Conservation (phyloP, 139 green algal species). For the Eudorina sp. region DNA sequence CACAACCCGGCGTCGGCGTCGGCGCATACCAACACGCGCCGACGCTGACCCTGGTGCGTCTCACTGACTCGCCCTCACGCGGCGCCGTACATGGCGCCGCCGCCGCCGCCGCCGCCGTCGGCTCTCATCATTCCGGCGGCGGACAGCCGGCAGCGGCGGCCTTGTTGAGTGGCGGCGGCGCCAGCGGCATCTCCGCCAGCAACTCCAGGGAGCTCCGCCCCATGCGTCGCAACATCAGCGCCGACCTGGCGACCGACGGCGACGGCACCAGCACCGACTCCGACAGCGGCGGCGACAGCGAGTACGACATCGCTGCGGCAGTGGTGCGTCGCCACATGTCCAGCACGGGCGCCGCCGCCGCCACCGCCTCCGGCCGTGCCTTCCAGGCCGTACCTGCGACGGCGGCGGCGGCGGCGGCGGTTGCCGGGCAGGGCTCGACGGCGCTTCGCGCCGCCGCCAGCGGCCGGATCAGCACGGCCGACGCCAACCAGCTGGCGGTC, state of each 20-base stretch:
- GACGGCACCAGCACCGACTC: constrained; percentile 16
- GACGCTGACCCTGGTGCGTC: too few species aligned
- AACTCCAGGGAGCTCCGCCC: constrained; percentile 10
- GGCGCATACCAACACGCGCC: too few species aligned
- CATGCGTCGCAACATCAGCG: constrained; percentile 30
- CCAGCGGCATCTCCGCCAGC: neutral
- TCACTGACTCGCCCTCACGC: too few species aligned
- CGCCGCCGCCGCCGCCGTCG: too few species aligned
- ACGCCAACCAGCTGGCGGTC: neutral
- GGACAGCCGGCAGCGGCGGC: too few species aligned
- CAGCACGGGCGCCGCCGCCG: neutral
- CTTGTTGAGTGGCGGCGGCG: too few species aligned
- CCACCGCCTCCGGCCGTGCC: neutral
- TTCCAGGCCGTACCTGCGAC: neutral
- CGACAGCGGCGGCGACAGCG: constrained; percentile 14
- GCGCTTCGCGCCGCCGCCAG: too few species aligned
- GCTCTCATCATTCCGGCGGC: too few species aligned
- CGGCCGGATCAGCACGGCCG: too few species aligned
- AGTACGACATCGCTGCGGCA: neutral
- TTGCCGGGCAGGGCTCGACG: neutral
- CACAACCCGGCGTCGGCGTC: too few species aligned
- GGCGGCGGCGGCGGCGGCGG: neutral
- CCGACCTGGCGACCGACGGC: neutral
- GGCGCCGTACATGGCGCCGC: too few species aligned
- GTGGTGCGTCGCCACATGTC: neutral